Percentiles rank a stretch among this genome's conserved stretches.
phyloP scores from a whole-genome alignment of 2,329 filamentous ascomycete genomes.

The Colletotrichum costaricense region DNA sequence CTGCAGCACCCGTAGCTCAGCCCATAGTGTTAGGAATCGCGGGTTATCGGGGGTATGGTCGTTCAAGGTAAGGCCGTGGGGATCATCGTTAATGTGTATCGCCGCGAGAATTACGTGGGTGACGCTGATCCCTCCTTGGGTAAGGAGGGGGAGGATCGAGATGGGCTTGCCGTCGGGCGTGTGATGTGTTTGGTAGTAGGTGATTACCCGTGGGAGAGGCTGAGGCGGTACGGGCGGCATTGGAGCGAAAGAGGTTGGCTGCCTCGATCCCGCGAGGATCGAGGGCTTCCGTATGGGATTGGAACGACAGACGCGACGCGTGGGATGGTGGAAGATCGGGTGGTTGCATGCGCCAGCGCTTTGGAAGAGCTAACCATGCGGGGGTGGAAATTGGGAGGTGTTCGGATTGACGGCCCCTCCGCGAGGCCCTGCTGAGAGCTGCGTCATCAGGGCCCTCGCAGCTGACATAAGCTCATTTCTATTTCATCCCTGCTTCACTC shows the following conservation, averaged over 20 bases:
- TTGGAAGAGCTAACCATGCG: background rate
- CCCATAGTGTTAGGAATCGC: constrained; percentile 80
- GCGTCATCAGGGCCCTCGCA: background rate
- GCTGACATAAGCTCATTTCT: constrained; percentile 1
- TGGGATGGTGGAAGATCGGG: background rate
- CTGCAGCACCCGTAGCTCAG: constrained; percentile 79
- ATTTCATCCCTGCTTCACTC: background rate
- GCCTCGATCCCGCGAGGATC: constrained; percentile 5
- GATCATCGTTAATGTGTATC: constrained; percentile 80
- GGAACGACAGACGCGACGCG: background rate
- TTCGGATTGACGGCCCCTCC: background rate
- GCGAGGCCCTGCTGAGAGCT: background rate
- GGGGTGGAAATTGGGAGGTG: background rate
- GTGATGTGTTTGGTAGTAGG: constrained; percentile 68
- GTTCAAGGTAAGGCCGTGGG: constrained; percentile 80
- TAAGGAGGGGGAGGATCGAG: constrained; percentile 65
- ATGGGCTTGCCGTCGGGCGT: constrained; percentile 55
- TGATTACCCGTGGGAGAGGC: constrained; percentile 59
- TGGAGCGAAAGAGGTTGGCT: background rate
- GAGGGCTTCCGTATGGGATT: background rate
- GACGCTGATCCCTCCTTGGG: constrained; percentile 57
- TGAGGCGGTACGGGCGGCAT: constrained; percentile 35
- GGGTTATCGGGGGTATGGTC: constrained; percentile 77
- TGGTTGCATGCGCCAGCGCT: background rate
- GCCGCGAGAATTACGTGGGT: constrained; percentile 91